A percentile compares a stretch with the other conserved stretches of the same genome.
Evolutionary conservation across 1,139 yeast genomes (phyloP).

Genomic region (Wickerhamomyces sp.): DNA sequence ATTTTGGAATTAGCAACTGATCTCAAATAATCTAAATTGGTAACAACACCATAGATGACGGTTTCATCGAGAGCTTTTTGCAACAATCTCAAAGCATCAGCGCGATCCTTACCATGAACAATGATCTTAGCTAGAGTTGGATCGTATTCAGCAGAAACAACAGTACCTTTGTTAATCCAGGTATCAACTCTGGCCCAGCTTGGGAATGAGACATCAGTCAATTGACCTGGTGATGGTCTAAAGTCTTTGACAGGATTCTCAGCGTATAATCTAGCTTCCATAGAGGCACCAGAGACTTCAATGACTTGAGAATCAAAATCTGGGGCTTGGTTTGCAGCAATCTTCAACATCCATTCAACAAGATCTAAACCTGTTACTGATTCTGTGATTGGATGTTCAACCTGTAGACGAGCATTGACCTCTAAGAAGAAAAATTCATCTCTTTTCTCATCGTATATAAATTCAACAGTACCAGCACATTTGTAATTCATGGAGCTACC

Average conservation of each 20-base stretch:
- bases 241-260: constrained; percentile 95
- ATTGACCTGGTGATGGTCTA: constrained; percentile 93
- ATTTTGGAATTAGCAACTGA: constrained; percentile 77
- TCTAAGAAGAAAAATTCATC: constrained; percentile 93
- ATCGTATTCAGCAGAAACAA: constrained; percentile 87
- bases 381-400: constrained; percentile 96
- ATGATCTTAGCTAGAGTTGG: constrained; percentile 95
- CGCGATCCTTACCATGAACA: constrained; percentile 86
- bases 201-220: constrained; percentile 82
- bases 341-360: constrained; percentile 93
- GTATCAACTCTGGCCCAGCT: constrained; percentile 88
- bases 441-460: constrained; percentile 77
- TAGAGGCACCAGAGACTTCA: constrained; percentile 75
- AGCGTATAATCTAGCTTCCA: constrained; percentile 95
- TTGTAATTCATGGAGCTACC: constrained; percentile 80
- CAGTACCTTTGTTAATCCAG: constrained; percentile 91
- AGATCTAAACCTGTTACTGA: constrained; percentile 89
- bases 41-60: constrained; percentile 78
- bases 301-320: constrained; percentile 54
- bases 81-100: constrained; percentile 73
- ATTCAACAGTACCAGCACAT: constrained; percentile 97
- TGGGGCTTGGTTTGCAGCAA: constrained; percentile 88
- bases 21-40: constrained; percentile 86
- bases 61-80: constrained; percentile 83
- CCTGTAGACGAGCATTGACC: constrained; percentile 95